Evolutionary conservation across 2,329 filamentous ascomycete genomes (phyloP).

Genomic region (Penicillium sp.): DNA sequence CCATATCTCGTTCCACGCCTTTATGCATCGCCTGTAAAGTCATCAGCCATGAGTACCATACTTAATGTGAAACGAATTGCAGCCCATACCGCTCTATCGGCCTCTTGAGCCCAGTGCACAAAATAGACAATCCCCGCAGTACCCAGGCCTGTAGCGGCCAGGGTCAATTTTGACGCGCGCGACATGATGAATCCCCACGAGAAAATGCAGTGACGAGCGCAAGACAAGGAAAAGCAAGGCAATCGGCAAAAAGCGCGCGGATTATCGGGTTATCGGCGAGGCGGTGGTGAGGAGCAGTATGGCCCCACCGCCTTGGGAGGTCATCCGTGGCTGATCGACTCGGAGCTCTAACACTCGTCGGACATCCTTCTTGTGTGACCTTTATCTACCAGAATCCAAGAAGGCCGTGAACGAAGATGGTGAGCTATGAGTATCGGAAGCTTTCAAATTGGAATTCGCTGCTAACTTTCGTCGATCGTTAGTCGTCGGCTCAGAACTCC

Average conservation of each 20-base stretch:
- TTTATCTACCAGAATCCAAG: constrained; percentile 7
- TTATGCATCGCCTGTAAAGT: constrained; percentile 73
- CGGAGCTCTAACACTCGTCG: constrained; percentile 27
- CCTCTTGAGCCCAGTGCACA: constrained; percentile 83
- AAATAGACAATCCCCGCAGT: constrained; percentile 71
- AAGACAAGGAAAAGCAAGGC: not conserved
- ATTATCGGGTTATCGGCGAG: constrained; percentile 22
- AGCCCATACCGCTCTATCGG: constrained; percentile 68
- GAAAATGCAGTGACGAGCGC: not conserved
- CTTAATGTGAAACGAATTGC: not conserved
- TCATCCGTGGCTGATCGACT: constrained; percentile 30
- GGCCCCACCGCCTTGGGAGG: constrained; percentile 29
- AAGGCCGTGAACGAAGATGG: constrained; percentile 24
- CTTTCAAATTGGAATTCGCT: not conserved
- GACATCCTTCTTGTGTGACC: constrained; percentile 8
- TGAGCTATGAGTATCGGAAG: constrained; percentile 12
- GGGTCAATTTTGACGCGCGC: constrained; percentile 77
- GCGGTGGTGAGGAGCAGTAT: constrained; percentile 34
- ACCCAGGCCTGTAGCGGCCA: constrained; percentile 69
- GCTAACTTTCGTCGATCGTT: constrained; percentile 17
- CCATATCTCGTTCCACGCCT: constrained; percentile 89
- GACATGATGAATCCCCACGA: constrained; percentile 60
- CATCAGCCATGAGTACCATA: constrained; percentile 4
- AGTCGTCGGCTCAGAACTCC: constrained; percentile 93
- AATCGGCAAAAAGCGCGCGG: constrained; percentile 5